Base-by-base conservation (phyloP, 805 yeast species). In the Saccharomyces mikatae region DNA sequence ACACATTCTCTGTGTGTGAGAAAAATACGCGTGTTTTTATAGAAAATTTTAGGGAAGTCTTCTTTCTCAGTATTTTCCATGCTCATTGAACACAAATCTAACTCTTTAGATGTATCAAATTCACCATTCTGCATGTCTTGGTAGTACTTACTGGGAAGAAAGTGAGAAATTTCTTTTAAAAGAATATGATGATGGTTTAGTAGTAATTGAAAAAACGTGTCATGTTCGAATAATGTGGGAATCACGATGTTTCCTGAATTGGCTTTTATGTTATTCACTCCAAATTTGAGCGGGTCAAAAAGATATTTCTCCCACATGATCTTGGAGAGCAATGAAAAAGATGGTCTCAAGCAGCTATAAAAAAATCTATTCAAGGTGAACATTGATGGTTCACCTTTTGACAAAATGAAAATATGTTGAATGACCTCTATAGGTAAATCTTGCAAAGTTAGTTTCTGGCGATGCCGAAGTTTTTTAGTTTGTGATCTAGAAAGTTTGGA, bases 11-110 rank as follows among this genome's bases (percentile, higher is more conserved):
- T 21, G 29, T 60, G 53, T 2, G 56, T 22, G 29, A 63, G 56
- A 41, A 54, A 64, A n/a, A 54, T 27, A 5, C 57, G 60, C 30
- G 58, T 54, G 3, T 50, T 49, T 8, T 46, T 14, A 49, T 62
- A 64, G 24, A 65, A 58, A 22, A 56, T 46, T 9, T 41, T 46
- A 0, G 69, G 69, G 32, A 56, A 58, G 47, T 64, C 66, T 22
- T 36, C 51, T 5, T 31, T 41, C 1, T 26, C 27, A 6, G 41
- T 50, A 11, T 47, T 46, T 6, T 36, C 44, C 6, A 24, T 41
- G 50, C 24, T 54, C 47, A 44, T 5, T 28, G 47, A 29, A 51
- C 26, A 36, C 24, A 36, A 36, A 13, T 36, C 44, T 8, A 36
- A 22, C 17, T 36, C 44, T 8, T 51, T 41, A 11, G 13, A 13